phyloP scores from a whole-genome alignment of 345 rosid genomes.

The Fremontodendron californicum region DNA sequence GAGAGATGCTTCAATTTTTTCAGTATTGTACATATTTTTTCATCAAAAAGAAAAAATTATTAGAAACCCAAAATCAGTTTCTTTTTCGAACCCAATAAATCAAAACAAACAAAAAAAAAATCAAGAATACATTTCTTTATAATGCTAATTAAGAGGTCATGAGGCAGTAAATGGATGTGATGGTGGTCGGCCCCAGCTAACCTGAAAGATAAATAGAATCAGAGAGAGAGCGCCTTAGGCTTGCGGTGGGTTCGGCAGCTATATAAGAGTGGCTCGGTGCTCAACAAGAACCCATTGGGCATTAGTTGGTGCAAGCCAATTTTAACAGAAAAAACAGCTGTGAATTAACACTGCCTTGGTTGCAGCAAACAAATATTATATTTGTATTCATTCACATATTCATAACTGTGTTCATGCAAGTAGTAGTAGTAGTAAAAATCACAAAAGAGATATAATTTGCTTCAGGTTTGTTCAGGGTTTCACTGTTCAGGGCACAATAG shows the following conservation, averaged over 20 bases:
- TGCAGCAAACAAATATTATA: conserved; percentile 12
- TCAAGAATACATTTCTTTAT: neutral
- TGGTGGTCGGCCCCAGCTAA: conserved; percentile 21
- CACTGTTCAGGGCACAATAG: neutral
- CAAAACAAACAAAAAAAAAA: neutral
- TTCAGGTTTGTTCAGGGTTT: neutral
- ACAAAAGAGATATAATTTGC: neutral
- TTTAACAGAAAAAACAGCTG: neutral
- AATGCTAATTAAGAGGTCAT: neutral
- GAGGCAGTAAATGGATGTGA: conserved; percentile 20
- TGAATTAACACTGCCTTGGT: conserved; percentile 6
- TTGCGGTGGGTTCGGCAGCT: neutral
- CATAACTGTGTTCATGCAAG: neutral
- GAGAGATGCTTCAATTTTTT: neutral
- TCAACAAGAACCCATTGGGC: conserved; percentile 28
- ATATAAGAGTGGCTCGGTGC: neutral
- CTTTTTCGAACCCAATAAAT: neutral
- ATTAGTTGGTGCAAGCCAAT: conserved; percentile 19
- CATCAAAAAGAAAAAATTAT: neutral
- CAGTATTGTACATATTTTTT: neutral
- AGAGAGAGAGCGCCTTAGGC: neutral
- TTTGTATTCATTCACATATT: neutral
- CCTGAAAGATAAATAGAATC: neutral
- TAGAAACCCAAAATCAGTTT: neutral
- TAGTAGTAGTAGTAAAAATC: neutral